Conservation (phyloP, 805 yeast genomes). For the Saccharomycopsis sp. region DNA sequence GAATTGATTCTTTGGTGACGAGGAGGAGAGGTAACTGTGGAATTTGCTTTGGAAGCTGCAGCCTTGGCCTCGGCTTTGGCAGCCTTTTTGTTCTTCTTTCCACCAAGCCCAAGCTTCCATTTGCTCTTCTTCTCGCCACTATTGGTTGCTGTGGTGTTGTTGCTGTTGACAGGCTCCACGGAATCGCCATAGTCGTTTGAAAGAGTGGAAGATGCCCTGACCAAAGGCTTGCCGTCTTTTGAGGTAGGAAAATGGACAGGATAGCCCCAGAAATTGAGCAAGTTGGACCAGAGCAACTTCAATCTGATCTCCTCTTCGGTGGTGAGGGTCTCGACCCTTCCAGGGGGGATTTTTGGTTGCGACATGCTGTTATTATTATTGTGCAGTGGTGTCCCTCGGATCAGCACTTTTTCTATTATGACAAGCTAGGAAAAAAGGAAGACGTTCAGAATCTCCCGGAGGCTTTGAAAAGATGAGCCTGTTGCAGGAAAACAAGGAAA, state of each 20-base stretch:
- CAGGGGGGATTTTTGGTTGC: conserved; percentile 26
- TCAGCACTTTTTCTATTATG: background rate
- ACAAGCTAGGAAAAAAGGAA: background rate
- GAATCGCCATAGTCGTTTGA: conserved; percentile 2
- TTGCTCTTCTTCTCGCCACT: conserved; percentile 6
- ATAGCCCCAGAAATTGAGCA: conserved; percentile 53
- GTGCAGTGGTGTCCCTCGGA: conserved; percentile 8
- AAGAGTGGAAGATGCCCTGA: conserved; percentile 15
- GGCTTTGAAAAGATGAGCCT: background rate
- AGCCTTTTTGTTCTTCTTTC: conserved; percentile 6
- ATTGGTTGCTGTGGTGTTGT: background rate
- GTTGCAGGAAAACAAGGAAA: background rate
- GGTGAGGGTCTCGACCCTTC: conserved; percentile 41
- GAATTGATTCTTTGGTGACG: conserved; percentile 15
- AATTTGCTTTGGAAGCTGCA: background rate
- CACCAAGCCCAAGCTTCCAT: conserved; percentile 12
- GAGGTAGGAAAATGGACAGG: conserved; percentile 30
- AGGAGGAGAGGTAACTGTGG: background rate
- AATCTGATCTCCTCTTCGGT: conserved; percentile 54
- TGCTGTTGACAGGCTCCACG: background rate
- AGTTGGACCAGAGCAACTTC: conserved; percentile 66
- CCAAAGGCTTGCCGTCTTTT: conserved; percentile 16
- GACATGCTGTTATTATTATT: background rate
- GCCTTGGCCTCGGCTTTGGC: background rate
- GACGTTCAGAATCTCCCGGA: background rate